Conservation (phyloP, 1,139 yeast genomes). For the Schizosaccharomyces versatilis region DNA sequence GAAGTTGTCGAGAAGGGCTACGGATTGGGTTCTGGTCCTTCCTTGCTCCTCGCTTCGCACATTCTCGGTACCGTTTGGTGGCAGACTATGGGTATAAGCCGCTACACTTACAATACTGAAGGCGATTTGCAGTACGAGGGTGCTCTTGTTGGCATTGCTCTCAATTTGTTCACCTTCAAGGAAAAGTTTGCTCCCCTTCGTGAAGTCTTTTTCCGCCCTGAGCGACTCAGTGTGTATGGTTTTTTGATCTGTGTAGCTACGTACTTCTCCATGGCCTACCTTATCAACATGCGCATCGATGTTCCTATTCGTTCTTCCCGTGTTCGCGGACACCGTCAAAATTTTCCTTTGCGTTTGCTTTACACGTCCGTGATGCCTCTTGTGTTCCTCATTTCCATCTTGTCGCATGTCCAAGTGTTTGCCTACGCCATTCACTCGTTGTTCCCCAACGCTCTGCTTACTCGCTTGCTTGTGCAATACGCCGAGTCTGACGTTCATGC, state of each 20-base stretch:
- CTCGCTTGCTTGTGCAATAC: slow-evolving; percentile 1
- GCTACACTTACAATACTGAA: slow-evolving; percentile 33
- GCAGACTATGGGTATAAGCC: slow-evolving; percentile 91
- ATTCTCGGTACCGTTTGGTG: slow-evolving; percentile 92
- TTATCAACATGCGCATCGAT: slow-evolving; percentile 91
- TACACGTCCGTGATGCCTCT: slow-evolving; percentile 90
- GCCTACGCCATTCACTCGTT: slow-evolving; percentile 78
- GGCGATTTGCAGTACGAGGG: slow-evolving; percentile 61
- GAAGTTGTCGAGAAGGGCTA: slow-evolving; percentile 92
- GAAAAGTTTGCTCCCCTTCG: slow-evolving; percentile 79
- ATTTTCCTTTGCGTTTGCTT: slow-evolving; percentile 79
- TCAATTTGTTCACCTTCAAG: slow-evolving; percentile 63
- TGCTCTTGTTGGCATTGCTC: slow-evolving; percentile 79
- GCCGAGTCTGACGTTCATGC: background rate
- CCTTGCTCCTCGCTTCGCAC: slow-evolving; percentile 89
- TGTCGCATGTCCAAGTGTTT: slow-evolving; percentile 83
- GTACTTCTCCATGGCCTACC: slow-evolving; percentile 67
- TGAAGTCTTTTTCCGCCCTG: slow-evolving; percentile 83
- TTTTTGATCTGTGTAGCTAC: slow-evolving; percentile 59
- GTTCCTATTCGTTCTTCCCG: slow-evolving; percentile 83
- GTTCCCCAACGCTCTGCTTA: slow-evolving; percentile 22
- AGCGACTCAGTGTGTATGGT: slow-evolving; percentile 88
- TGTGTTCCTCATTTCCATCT: slow-evolving; percentile 32
- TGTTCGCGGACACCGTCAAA: slow-evolving; percentile 82
- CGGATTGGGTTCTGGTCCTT: slow-evolving; percentile 91